phyloP scores from a whole-genome alignment of 23 red algal species.

The Gracilaria domingensis region DNA sequence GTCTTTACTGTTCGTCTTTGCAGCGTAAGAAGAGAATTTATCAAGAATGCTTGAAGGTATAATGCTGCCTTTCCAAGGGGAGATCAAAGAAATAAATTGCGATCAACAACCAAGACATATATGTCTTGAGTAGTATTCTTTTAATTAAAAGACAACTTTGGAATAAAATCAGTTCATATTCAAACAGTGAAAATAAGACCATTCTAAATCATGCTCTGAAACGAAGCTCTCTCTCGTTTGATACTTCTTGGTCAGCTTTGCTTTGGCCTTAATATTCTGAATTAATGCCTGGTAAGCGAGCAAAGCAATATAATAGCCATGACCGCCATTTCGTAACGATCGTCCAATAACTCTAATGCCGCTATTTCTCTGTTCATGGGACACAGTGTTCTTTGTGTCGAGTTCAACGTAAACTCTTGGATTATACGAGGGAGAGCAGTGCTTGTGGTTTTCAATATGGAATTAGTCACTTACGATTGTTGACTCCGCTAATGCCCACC shows the following conservation, averaged over 20 bases:
- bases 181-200: constrained; percentile 9
- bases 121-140: too few relatives aligned
- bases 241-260: background rate
- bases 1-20: too few relatives aligned
- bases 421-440: background rate
- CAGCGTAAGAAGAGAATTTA: too few relatives aligned
- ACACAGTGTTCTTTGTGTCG: background rate
- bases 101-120: too few relatives aligned
- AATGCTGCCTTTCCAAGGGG: too few relatives aligned
- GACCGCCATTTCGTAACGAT: background rate
- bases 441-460: background rate
- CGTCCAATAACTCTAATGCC: background rate
- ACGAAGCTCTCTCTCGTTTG: background rate
- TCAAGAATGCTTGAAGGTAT: too few relatives aligned
- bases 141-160: too few relatives aligned
- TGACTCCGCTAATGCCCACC: background rate
- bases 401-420: background rate
- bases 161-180: background rate
- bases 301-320: background rate
- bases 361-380: constrained; percentile 22
- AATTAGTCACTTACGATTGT: background rate
- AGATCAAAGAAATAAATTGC: too few relatives aligned
- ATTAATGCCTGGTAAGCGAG: constrained; percentile 3
- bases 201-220: constrained; percentile 6
- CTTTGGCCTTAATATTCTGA: background rate